Evolutionary conservation across 1,139 yeast species (phyloP), one percentile per base, ranked within the genome.

Genomic region (Lodderomyces pseudojiufengensis): DNA sequence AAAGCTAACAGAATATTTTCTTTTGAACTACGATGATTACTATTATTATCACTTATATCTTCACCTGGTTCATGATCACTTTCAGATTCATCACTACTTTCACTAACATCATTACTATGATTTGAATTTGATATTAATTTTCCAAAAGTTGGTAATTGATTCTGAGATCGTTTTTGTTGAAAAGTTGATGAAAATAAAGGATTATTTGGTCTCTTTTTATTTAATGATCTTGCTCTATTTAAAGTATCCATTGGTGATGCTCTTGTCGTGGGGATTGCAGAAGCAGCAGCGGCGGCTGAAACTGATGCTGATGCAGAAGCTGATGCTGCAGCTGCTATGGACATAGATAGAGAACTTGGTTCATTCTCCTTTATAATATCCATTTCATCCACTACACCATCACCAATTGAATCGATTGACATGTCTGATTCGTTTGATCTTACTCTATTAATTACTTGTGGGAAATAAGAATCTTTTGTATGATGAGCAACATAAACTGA

Each of bases 391-490:
- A 45, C 42, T 13, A 33, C 32, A 5, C 47, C 48, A 32, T 42
- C 47, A 27, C 48, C 41, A 12, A 33, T 39, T 1, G 51, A 46
- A 25, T 46, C 55, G 2, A 50, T 36, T 1, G 56, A 51, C 16
- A 46, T 37, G 10, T 47, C 55, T 6, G 55, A 45, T 24, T 42
- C 37, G n/a, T 45, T 38, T 3, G 54, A 51, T 24, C 40, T 43
- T 33, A 47, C 40, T 32, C 41, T 45, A 5, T 49, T 41, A 1
- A 55, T 46, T 1, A 49, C 40, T 33, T 44, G 45, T 4, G 66
- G 65, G 47, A 63, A 64, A 41, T 62, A 63, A 2, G 66, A 59
- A 33, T 58, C 63, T 27, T 53, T 51, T 3, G 53, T 48, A 28
- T 48, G 46, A 32, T 48, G 52, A 2, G 44, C 42, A 11, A 45